Evolutionary conservation across 202 grass and related monocot genomes (phyloP), one percentile per base, ranked within the genome.

Genomic region (Miscanthus sacchariflorus): DNA sequence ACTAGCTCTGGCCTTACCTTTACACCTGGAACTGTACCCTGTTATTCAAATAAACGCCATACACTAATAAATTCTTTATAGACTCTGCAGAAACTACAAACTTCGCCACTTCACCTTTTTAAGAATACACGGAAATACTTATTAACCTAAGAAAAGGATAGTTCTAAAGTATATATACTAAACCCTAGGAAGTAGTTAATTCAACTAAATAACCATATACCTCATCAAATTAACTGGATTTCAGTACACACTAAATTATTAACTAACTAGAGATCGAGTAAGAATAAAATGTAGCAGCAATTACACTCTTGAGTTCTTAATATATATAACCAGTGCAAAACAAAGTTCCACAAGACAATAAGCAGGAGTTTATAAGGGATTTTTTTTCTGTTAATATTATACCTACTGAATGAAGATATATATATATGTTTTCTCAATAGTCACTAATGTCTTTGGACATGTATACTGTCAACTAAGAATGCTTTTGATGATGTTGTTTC

Each of bases 21-120:
- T 87, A 78, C 73, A 83, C 67, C 66, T 45, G 42, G 67, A 54
- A 78, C 35, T 21, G 79, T 79, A 72, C 48, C 25, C 17, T 43
- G n/a, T 36, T 15, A 5, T 59, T 27, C 8, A 19, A 39, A 52
- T 50, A 48, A 39, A 38, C 72, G 76, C 12, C 21, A 54, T 8
- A 70, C 68, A 2, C n/a, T 27, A 19, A 46, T 0, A 46, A 4
- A 67, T 19, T n/a, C n/a, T 49, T n/a, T 49, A 1, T 5, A 52
- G 25, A 45, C 23, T 17, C 38, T 10, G 13, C 13, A 48, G 24
- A 76, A 50, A 52, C 25, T 11, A 33, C 0, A 30, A 4, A 21
- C 4, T 76, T 35, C 74, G 54, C 4, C 5, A 28, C 15, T 18
- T 25, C n/a, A 15, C 12, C 25, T 28, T 2, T 52, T 52, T 76